Conservation (phyloP, 2,329 filamentous ascomycete genomes). For the Calonectria pseudoturangicola region DNA sequence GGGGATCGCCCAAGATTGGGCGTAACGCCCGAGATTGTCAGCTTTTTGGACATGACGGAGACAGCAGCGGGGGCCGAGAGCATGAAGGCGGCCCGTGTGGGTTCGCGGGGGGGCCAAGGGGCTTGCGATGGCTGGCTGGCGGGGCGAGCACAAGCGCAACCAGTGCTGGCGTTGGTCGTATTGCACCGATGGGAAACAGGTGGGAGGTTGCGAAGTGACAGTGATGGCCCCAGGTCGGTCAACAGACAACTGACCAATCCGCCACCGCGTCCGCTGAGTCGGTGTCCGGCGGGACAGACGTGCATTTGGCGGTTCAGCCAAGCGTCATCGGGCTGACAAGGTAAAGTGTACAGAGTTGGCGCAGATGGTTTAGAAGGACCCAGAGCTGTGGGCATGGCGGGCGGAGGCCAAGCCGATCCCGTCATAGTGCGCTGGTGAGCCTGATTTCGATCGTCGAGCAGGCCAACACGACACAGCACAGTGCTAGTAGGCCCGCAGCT, state of each 20-base stretch:
- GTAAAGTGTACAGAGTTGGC: conserved; percentile 21
- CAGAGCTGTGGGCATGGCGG: conserved; percentile 43
- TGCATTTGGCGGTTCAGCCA: conserved; percentile 31
- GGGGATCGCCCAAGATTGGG: conserved; percentile 27
- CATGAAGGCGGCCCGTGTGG: conserved; percentile 37
- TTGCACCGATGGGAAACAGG: neutral
- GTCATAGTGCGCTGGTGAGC: conserved; percentile 34
- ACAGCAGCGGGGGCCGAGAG: conserved; percentile 24
- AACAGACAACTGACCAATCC: conserved; percentile 21
- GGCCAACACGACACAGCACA: conserved; percentile 40
- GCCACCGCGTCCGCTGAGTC: neutral
- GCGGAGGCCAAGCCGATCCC: conserved; percentile 40
- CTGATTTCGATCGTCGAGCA: conserved; percentile 46
- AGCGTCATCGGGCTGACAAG: conserved; percentile 27
- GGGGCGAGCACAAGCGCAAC: neutral
- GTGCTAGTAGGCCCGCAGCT: conserved; percentile 31
- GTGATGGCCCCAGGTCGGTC: conserved; percentile 20
- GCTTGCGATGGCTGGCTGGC: conserved; percentile 27
- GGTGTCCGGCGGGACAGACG: conserved; percentile 23
- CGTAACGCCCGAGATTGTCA: conserved; percentile 31
- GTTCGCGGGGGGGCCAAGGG: conserved; percentile 32
- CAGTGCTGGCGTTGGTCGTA: neutral
- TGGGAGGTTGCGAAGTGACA: conserved; percentile 1
- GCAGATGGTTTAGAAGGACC: conserved; percentile 38
- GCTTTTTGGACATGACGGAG: conserved; percentile 24